Evolutionary conservation across 2,329 filamentous ascomycete species (phyloP).

Genomic region (Cytospora piceicola): DNA sequence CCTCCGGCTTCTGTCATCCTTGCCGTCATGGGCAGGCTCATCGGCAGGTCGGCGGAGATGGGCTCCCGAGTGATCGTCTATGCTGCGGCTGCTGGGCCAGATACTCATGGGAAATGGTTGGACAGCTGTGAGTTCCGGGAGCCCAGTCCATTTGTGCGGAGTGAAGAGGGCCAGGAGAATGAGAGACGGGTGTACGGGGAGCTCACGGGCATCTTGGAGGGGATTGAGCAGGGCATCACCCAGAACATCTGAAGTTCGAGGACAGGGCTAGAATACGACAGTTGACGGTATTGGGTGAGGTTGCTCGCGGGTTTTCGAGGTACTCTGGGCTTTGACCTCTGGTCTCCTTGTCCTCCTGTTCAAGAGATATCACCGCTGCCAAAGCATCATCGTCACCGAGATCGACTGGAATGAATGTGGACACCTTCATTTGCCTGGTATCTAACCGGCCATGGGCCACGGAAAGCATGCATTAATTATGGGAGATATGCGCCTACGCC

Average conservation of each 20-base stretch:
- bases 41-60: constrained; percentile 45
- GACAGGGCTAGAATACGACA: background rate
- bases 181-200: constrained; percentile 48
- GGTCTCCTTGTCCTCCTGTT: background rate
- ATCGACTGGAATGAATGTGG: background rate
- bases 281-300: background rate
- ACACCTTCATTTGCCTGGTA: background rate
- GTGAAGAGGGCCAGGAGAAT: constrained; percentile 43
- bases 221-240: constrained; percentile 45
- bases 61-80: constrained; percentile 46
- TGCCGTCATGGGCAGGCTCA: constrained; percentile 19
- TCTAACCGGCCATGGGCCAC: background rate
- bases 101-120: constrained; percentile 48
- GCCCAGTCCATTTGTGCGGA: constrained; percentile 41
- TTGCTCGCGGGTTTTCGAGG: background rate
- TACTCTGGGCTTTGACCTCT: background rate
- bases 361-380: background rate
- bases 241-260: constrained; percentile 38
- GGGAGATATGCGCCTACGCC: constrained; percentile 21
- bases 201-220: constrained; percentile 47
- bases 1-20: constrained; percentile 18
- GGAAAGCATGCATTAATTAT: background rate
- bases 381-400: background rate
- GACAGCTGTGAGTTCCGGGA: constrained; percentile 38
- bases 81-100: constrained; percentile 43